Evolutionary conservation across 768 basidiomycete genomes (phyloP), one percentile per base, ranked within the genome.

Genomic region (Lactarius tabidus): DNA sequence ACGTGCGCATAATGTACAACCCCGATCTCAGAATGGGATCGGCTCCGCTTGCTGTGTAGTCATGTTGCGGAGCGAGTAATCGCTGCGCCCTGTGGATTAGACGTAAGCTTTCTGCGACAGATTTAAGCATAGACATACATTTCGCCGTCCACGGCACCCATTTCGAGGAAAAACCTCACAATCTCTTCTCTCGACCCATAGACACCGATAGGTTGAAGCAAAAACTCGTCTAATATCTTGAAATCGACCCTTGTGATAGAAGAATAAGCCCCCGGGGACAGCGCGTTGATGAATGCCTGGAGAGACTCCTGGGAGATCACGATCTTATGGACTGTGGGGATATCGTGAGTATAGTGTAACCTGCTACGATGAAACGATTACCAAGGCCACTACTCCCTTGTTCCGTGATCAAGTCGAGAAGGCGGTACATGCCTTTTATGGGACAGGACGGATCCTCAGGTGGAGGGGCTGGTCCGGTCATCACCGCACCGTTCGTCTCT

Each of bases 241-340:
- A 88, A 87, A 66, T 87, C 78, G 64, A 87, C 82, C 65, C 79
- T 82, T 2, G 82, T 85, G 57, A 85, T 74, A 0, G 83, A 82
- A 1, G 69, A 65, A 68, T 85, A 87, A 6, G 86, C 80, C 1
- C 82, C 80, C 0, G 85, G 83, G 45, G 70, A 76, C 9, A 85
- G 54, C 20, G 70, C 70, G 58, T 86, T 82, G 69, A 84, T 78
- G 58, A 87, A 80, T 2, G 74, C 66, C 64, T 75, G 74, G 15
- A 87, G 73, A 3, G 83, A 80, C 2, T 78, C 74, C 70, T 85
- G 83, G 2, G 77, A 76, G 35, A 88, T 87, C 71, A 87, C 81
- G 36, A 87, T 80, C 70, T 88, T 87, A 68, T 86, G 84, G 45
- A 85, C 85, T 85, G 23, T 26, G 65, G n/a, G 20, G 36, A 38